Conservation (phyloP, 2,329 filamentous ascomycete genomes). For the Talaromyces sp. region DNA sequence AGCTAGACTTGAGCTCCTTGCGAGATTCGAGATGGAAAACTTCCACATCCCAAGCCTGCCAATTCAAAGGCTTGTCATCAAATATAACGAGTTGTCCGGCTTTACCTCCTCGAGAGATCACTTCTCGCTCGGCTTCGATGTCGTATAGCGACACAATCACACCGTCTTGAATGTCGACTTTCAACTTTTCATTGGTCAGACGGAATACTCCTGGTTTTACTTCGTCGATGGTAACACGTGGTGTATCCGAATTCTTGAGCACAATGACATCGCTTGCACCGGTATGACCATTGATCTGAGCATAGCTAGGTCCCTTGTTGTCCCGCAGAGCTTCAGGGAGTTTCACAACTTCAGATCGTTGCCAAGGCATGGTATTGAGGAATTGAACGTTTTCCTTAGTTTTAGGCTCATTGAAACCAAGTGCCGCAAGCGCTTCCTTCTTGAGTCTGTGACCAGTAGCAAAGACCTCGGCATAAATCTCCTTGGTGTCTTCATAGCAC, state of each 20-base stretch:
- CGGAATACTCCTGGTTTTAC: constrained; percentile 63
- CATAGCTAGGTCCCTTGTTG: constrained; percentile 33
- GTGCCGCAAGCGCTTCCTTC: constrained; percentile 62
- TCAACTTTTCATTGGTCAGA: constrained; percentile 72
- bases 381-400: constrained; percentile 52
- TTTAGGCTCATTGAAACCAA: constrained; percentile 58
- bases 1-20: constrained; percentile 65
- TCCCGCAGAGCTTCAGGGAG: constrained; percentile 46
- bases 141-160: constrained; percentile 83
- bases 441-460: constrained; percentile 69
- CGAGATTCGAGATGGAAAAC: constrained; percentile 90
- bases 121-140: constrained; percentile 65
- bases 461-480: constrained; percentile 82
- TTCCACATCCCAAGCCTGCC: constrained; percentile 98
- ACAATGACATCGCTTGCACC: constrained; percentile 40
- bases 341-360: constrained; percentile 68
- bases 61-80: constrained; percentile 95
- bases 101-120: constrained; percentile 68
- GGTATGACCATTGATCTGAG: constrained; percentile 46
- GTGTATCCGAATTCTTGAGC: constrained; percentile 24
- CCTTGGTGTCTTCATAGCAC: constrained; percentile 94
- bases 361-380: constrained; percentile 85
- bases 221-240: constrained; percentile 49
- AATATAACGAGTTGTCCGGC: constrained; percentile 92
- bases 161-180: constrained; percentile 68